Base-by-base conservation (phyloP, 768 basidiomycete genomes). In the Paxillus rubicundulus region DNA sequence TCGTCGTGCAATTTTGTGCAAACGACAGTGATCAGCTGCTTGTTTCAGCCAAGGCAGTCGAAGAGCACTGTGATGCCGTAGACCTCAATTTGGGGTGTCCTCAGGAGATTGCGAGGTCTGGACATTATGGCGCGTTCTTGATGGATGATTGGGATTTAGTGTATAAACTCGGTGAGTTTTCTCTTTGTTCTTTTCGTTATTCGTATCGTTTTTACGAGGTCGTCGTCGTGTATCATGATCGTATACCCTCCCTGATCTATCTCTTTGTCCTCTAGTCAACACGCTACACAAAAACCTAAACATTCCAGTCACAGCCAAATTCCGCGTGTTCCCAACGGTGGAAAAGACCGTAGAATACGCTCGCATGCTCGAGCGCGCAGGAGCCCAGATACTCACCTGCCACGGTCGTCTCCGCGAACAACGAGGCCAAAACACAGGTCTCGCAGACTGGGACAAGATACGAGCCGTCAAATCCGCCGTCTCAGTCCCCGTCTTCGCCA, bases 111-210 rank as follows among this genome's bases (percentile, higher is more conserved):
- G 97, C 96, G 0, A 82, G 81, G 56, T 77, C 82, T 21, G 96
- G 97, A 0, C 78, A 79, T 38, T 99, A 98, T 57, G 96, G 97
- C 0, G 80, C 87, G 0, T 98, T 90, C 73, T 65, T 98, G 50
- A 92, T 94, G 74, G 94, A 98, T 53, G 92, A 98, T 40, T 98
- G 96, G 96, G 86, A 91, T 14, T 66, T 95, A 49, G 87, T 98
- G 27, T 85, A 86, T 59, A 73, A 77, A 18, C 77, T 98, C 44
- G 89, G 94, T 87, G 55, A 56, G 81, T 76, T 5, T 8, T 33
- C 21, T 42, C 39, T 16, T 24, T 33, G 41, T 17, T 49, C 10
- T 24, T 6, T 3, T 21, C 21, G 21, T 21, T 21, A 21, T 21
- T 21, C 21, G 5, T 21, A 21, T 21, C 21, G 21, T 21, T 21